Evolutionary conservation across 305 asterid species (phyloP).

Genomic region (Fraxinus sp.): DNA sequence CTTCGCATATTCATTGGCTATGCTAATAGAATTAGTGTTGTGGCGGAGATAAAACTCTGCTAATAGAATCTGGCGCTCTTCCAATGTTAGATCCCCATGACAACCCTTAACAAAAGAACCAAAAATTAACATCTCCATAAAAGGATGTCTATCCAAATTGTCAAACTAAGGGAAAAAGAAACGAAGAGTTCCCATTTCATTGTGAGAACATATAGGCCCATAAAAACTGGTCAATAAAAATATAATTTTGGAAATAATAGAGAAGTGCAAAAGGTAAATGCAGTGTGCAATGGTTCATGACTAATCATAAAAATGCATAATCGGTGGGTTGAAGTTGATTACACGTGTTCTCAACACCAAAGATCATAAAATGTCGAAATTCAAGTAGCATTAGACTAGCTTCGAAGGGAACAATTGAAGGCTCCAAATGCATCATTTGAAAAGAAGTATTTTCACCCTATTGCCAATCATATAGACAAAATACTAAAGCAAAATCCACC

Average conservation of each 20-base stretch:
- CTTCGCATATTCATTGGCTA: conserved; percentile 64
- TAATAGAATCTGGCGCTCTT: conserved; percentile 70
- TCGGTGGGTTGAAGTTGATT: neutral
- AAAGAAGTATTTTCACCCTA: neutral
- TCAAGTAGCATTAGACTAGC: neutral
- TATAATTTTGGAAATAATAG: neutral
- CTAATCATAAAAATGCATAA: neutral
- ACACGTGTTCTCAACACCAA: neutral
- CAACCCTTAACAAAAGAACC: conserved; percentile 50
- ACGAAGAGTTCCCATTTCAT: neutral
- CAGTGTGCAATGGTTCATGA: neutral
- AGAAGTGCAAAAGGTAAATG: neutral
- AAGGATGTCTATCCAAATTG: neutral
- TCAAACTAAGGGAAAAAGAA: neutral
- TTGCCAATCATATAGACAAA: neutral
- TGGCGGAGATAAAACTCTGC: conserved; percentile 93
- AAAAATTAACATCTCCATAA: no score
- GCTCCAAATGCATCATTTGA: neutral
- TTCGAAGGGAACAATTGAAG: neutral
- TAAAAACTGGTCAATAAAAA: neutral
- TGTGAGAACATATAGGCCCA: neutral
- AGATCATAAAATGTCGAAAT: neutral
- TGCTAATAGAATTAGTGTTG: conserved; percentile 51
- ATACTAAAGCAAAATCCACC: neutral
- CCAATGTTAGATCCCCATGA: conserved; percentile 75